Evolutionary conservation across 164 flowering plant genomes (phyloP).

Genomic region (Vitis cinerea): DNA sequence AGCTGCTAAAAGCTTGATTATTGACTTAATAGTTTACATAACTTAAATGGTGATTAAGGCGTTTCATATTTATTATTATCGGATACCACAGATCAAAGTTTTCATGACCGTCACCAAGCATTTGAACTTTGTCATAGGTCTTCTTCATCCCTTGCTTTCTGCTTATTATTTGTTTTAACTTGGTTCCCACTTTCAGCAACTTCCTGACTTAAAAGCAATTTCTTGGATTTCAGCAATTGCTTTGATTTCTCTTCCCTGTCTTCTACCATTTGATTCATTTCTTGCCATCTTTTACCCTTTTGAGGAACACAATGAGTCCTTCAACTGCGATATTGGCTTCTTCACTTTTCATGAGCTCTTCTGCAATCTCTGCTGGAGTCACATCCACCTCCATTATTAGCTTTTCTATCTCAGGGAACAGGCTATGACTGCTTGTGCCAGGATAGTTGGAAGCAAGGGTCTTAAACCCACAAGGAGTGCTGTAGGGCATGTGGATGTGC

Average conservation of each 20-base stretch:
- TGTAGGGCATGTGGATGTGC: conserved; percentile 30
- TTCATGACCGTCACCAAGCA: too few relatives aligned
- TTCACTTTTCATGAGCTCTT: conserved; percentile 26
- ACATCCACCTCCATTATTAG: conserved; percentile 14
- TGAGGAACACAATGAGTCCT: conserved; percentile 8
- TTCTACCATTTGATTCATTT: neutral
- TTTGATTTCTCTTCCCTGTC: neutral
- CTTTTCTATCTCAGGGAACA: conserved; percentile 8
- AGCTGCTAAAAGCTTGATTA: too few relatives aligned
- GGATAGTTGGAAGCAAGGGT: conserved; percentile 23
- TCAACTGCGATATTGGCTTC: conserved; percentile 7
- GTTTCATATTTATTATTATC: too few relatives aligned
- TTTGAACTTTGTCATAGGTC: too few relatives aligned
- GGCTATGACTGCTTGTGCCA: neutral
- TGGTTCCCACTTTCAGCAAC: too few relatives aligned
- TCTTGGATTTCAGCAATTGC: too few relatives aligned
- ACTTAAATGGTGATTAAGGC: too few relatives aligned
- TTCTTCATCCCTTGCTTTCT: too few relatives aligned
- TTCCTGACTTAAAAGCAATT: too few relatives aligned
- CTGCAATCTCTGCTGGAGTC: conserved; percentile 30
- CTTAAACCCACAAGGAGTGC: conserved; percentile 18
- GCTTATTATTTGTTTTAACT: too few relatives aligned
- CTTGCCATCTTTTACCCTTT: neutral
- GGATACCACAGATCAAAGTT: too few relatives aligned
- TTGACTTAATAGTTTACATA: too few relatives aligned